These are phyloP conservation scores for Phytophthora cryptogea DNA, from an alignment of 352 stramenopile genomes.

Conservation along the genomic window DNA sequence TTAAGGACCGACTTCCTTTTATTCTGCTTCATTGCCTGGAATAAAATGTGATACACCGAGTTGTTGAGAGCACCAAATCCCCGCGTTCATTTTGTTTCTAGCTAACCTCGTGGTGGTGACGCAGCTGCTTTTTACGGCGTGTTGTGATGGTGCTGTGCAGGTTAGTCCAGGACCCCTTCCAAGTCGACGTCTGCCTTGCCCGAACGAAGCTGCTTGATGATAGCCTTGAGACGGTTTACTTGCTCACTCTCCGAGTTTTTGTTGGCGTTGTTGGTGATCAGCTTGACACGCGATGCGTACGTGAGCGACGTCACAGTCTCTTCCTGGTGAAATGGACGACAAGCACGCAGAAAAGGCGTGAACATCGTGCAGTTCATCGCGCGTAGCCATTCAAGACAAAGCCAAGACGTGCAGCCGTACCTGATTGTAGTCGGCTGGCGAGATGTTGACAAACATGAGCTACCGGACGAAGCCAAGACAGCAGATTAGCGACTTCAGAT, in stretches of 20 bases:
- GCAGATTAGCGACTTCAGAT: neutral
- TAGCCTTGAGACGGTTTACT: conserved; percentile 79
- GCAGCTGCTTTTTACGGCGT: neutral
- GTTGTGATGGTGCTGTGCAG: conserved; percentile 4
- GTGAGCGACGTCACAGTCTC: conserved; percentile 84
- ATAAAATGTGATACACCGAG: conserved; percentile 81
- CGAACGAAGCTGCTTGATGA: conserved; percentile 78
- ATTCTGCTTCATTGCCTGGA: conserved; percentile 46
- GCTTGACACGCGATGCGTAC: conserved; percentile 85
- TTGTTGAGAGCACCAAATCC: conserved; percentile 79
- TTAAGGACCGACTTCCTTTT: conserved; percentile 45
- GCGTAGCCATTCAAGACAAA: conserved; percentile 21
- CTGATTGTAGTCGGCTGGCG: conserved; percentile 89
- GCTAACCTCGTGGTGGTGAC: conserved; percentile 6
- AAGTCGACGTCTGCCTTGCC: conserved; percentile 74
- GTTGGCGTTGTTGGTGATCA: conserved; percentile 90
- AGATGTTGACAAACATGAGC: conserved; percentile 93
- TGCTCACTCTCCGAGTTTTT: conserved; percentile 87
- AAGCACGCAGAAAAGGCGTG: neutral
- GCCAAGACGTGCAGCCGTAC: conserved; percentile 31
- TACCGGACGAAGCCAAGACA: conserved; percentile 20
- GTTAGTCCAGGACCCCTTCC: conserved; percentile 61
- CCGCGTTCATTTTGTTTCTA: conserved; percentile 22
- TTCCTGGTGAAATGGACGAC: conserved; percentile 39
- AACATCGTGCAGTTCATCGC: conserved; percentile 14